These are phyloP conservation scores for Phylloboletellus chloephorus DNA, from an alignment of 1,284 basidiomycete genomes.

Conservation along the genomic window DNA sequence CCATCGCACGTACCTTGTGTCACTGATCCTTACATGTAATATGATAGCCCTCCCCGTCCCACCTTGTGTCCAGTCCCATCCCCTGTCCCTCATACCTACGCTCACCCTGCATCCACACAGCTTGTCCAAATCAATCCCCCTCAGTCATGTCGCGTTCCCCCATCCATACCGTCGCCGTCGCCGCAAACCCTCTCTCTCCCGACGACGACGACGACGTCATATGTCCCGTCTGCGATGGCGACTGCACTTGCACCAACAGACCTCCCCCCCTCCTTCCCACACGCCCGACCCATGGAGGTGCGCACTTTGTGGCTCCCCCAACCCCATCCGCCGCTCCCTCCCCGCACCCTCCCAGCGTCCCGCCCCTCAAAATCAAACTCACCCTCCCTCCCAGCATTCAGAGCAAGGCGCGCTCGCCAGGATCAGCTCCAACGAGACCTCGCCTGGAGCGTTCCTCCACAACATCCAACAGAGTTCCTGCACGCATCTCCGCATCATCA, in stretches of 20 bases:
- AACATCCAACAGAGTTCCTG: slow-evolving; percentile 16
- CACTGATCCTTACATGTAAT: slow-evolving; percentile 38
- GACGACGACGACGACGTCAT: slow-evolving; percentile 71
- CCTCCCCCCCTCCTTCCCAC: slow-evolving; percentile 29
- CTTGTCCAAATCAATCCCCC: slow-evolving; percentile 52
- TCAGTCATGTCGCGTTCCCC: slow-evolving; percentile 62
- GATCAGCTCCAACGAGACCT: slow-evolving; percentile 22
- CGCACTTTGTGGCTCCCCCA: slow-evolving; percentile 26
- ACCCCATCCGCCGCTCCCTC: slow-evolving; percentile 23
- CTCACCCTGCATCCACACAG: slow-evolving; percentile 33
- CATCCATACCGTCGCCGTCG: slow-evolving; percentile 55
- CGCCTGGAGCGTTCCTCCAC: slow-evolving; percentile 14
- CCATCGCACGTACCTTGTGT: slow-evolving; percentile 28
- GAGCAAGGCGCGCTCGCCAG: slow-evolving; percentile 34
- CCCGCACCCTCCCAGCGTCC: slow-evolving; percentile 26
- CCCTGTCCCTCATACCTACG: slow-evolving; percentile 23
- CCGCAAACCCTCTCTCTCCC: slow-evolving; percentile 31
- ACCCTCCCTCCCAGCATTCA: slow-evolving; percentile 54
- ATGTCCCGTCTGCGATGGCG: slow-evolving; percentile 80
- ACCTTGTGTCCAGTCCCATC: slow-evolving; percentile 23
- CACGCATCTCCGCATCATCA: slow-evolving; percentile 15
- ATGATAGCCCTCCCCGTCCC: slow-evolving; percentile 23
- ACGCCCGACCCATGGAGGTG: slow-evolving; percentile 26
- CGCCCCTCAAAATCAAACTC: slow-evolving; percentile 70
- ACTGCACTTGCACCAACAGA: slow-evolving; percentile 66